Percentiles rank a stretch among this genome's conserved stretches.
phyloP scores from a whole-genome alignment of 257 asterid species.

The Lycium barbarum region DNA sequence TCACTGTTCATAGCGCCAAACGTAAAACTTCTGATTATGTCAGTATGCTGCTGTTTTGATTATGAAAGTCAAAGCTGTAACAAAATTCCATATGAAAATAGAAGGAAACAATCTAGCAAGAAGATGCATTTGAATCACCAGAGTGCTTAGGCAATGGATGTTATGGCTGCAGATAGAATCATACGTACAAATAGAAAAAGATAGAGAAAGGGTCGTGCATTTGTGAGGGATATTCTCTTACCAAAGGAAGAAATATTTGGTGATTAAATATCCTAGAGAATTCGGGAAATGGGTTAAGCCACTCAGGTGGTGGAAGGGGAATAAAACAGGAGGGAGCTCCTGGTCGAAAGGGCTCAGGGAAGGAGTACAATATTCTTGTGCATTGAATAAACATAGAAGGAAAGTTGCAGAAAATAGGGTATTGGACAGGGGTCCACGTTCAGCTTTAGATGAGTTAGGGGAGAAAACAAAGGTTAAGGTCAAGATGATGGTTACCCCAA shows the following conservation, averaged over 20 bases:
- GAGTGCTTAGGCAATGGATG: neutral
- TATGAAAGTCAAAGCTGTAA: neutral
- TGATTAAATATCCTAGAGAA: neutral
- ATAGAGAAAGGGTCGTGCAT: constrained; percentile 8
- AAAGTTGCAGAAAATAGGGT: neutral
- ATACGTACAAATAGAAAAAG: neutral
- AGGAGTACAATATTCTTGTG: neutral
- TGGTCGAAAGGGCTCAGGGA: neutral
- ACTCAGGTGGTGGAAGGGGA: neutral
- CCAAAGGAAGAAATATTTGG: neutral
- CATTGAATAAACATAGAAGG: neutral
- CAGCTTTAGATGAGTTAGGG: neutral
- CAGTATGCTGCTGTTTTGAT: neutral
- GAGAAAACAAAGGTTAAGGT: neutral
- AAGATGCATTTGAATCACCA: neutral
- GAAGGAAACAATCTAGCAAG: constrained; percentile 21
- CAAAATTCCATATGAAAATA: neutral
- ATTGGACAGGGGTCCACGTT: neutral
- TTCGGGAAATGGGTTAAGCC: neutral
- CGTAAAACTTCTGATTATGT: neutral
- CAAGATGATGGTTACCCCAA: neutral
- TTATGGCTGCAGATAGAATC: neutral
- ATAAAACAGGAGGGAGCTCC: neutral
- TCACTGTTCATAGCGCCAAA: neutral
- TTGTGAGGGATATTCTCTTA: neutral